Evolutionary conservation across 2,329 filamentous ascomycete genomes (phyloP).

Genomic region (Phyllachora maydis): DNA sequence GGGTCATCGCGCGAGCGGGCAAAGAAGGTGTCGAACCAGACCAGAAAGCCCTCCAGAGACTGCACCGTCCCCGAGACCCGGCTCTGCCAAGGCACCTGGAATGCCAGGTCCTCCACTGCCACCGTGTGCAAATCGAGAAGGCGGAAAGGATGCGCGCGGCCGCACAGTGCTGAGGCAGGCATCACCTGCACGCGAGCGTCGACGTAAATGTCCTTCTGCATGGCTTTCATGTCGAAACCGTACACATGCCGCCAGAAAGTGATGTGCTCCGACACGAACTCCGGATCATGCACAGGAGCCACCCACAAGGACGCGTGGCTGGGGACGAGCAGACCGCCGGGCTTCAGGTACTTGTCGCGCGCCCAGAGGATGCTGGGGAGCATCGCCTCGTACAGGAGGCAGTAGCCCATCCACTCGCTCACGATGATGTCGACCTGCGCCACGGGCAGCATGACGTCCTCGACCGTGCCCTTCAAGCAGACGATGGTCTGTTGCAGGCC

Average conservation of each 20-base stretch:
- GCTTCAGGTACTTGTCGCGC: constrained; percentile 65
- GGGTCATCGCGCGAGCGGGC: constrained; percentile 34
- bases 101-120: constrained; percentile 51
- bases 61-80: constrained; percentile 40
- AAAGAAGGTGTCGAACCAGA: constrained; percentile 95
- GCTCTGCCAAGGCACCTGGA: constrained; percentile 47
- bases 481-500: constrained; percentile 54
- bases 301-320: constrained; percentile 69
- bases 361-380: constrained; percentile 80
- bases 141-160: constrained; percentile 43
- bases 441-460: constrained; percentile 64
- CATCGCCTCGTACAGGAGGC: constrained; percentile 87
- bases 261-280: constrained; percentile 59
- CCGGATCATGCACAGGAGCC: constrained; percentile 58
- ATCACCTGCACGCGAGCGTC: constrained; percentile 64
- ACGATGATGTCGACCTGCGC: constrained; percentile 82
- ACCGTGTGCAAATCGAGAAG: constrained; percentile 59
- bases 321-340: constrained; percentile 67
- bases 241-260: constrained; percentile 85
- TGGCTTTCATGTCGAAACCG: constrained; percentile 82
- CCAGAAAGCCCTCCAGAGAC: constrained; percentile 62
- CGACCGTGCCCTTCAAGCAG: constrained; percentile 67
- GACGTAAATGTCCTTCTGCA: constrained; percentile 65
- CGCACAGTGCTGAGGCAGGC: constrained; percentile 37
- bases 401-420: constrained; percentile 97